Conservation (phyloP, 108 stramenopile genomes). For the Licmophora abbreviata region DNA sequence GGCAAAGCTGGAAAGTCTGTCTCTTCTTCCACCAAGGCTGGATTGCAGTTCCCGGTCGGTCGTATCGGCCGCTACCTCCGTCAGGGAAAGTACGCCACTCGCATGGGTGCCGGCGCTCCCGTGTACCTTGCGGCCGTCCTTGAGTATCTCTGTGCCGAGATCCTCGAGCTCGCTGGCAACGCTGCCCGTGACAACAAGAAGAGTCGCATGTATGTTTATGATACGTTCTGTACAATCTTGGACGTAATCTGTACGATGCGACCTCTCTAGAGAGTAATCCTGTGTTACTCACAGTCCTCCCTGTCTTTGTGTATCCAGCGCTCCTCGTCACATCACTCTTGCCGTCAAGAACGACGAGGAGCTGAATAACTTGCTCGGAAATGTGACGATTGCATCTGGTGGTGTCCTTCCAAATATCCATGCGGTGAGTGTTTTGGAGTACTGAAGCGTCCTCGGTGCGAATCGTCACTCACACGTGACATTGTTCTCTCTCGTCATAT, state of each 20-base stretch:
- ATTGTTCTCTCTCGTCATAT: no score
- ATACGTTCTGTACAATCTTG: no score
- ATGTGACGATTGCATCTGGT: constrained; percentile 90
- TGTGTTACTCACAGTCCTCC: no score
- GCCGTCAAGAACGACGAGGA: constrained; percentile 93
- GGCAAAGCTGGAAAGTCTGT: no score
- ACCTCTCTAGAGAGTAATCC: no score
- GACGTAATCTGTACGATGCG: no score
- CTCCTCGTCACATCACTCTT: constrained; percentile 92
- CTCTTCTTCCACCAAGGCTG: constrained; percentile 85
- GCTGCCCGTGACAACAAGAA: constrained; percentile 98
- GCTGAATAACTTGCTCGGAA: constrained; percentile 84
- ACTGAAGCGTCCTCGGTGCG: no score
- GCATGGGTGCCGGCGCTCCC: constrained; percentile 95
- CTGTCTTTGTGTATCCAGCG: no score
- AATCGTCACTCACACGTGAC: no score
- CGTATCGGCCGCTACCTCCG: constrained; percentile 92
- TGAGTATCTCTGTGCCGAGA: constrained; percentile 94
- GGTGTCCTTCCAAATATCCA: constrained; percentile 59
- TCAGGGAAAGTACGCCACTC: constrained; percentile 89
- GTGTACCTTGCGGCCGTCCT: constrained; percentile 95
- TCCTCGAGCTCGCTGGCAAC: constrained; percentile 94
- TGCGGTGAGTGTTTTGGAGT: no score
- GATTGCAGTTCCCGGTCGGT: constrained; percentile 97
- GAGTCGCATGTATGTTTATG: no score